Percentiles rank a stretch among this genome's conserved stretches.
These are phyloP conservation scores for Fusarium denticulatum DNA, from an alignment of 2,329 filamentous ascomycete genomes.

Conservation along the genomic window DNA sequence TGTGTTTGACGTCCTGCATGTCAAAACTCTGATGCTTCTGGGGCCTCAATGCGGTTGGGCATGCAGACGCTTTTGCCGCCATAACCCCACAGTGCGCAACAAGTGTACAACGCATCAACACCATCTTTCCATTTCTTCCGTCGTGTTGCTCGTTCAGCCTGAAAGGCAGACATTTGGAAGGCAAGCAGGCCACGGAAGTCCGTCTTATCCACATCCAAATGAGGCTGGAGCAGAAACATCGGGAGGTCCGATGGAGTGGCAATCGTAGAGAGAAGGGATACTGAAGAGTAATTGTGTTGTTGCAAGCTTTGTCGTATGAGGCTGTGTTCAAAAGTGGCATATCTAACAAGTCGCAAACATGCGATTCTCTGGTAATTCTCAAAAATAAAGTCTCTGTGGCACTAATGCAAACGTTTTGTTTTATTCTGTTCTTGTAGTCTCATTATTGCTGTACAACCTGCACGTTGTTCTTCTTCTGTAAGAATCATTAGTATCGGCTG, in stretches of 20 bases:
- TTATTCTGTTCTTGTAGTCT: constrained; percentile 28
- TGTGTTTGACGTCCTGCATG: constrained; percentile 35
- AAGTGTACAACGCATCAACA: constrained; percentile 61
- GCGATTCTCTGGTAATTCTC: not conserved
- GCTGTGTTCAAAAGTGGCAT: not conserved
- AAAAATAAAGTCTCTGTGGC: not conserved
- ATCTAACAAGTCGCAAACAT: not conserved
- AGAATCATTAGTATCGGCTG: constrained; percentile 4
- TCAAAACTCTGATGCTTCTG: constrained; percentile 32
- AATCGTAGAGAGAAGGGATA: not conserved
- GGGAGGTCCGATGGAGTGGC: not conserved
- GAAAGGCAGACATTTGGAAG: constrained; percentile 5
- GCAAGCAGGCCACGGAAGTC: not conserved
- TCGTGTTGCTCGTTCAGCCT: constrained; percentile 24
- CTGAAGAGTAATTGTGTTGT: not conserved
- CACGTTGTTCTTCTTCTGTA: constrained; percentile 87
- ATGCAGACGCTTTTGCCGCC: constrained; percentile 57
- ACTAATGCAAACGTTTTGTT: constrained; percentile 20
- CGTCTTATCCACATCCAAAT: not conserved
- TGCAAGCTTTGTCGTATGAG: not conserved
- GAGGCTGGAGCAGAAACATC: not conserved
- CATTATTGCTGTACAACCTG: constrained; percentile 81
- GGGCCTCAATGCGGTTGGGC: constrained; percentile 57
- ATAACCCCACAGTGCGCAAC: constrained; percentile 48
- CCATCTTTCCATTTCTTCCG: constrained; percentile 33